These are phyloP conservation scores for Apiospora phragmitis DNA, from an alignment of 2,329 filamentous ascomycete species.

Conservation along the genomic window DNA sequence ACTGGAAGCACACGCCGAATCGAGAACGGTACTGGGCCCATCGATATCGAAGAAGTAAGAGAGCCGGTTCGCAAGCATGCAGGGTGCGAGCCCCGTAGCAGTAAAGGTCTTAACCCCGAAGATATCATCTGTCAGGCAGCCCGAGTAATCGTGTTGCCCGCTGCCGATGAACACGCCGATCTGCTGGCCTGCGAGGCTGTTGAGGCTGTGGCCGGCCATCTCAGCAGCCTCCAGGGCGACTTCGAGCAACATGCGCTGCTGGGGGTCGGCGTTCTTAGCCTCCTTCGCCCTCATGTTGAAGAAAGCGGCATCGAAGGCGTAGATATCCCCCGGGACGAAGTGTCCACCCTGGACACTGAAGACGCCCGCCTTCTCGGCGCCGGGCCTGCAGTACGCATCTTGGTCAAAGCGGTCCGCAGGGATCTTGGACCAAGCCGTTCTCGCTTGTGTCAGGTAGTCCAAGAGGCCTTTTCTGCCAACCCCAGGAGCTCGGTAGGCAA, in stretches of 20 bases:
- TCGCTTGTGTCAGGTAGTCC: constrained; percentile 10
- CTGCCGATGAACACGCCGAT: constrained; percentile 10
- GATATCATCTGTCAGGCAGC: not conserved
- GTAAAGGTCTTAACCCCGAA: not conserved
- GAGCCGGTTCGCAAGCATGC: constrained; percentile 56
- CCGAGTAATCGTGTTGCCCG: constrained; percentile 7
- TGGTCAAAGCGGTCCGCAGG: constrained; percentile 12
- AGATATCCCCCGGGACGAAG: constrained; percentile 8
- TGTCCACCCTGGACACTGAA: constrained; percentile 1
- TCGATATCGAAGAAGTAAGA: constrained; percentile 56
- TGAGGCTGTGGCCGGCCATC: constrained; percentile 10
- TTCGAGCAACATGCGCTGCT: constrained; percentile 14
- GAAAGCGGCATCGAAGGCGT: constrained; percentile 12
- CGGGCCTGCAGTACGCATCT: constrained; percentile 1
- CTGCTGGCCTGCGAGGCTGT: not conserved
- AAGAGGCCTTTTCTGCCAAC: constrained; percentile 10
- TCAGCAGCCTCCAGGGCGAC: constrained; percentile 10
- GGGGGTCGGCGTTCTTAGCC: constrained; percentile 21
- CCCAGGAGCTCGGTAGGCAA: constrained; percentile 11
- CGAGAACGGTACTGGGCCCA: constrained; percentile 57
- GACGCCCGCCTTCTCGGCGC: not conserved
- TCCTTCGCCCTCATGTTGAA: constrained; percentile 13
- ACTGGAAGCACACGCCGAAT: constrained; percentile 60
- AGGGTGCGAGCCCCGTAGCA: constrained; percentile 53
- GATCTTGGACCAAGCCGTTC: constrained; percentile 10